Percentiles rank a stretch among this genome's conserved stretches.
phyloP scores from a whole-genome alignment of 306 rosid genomes.

The Castanea crenata region DNA sequence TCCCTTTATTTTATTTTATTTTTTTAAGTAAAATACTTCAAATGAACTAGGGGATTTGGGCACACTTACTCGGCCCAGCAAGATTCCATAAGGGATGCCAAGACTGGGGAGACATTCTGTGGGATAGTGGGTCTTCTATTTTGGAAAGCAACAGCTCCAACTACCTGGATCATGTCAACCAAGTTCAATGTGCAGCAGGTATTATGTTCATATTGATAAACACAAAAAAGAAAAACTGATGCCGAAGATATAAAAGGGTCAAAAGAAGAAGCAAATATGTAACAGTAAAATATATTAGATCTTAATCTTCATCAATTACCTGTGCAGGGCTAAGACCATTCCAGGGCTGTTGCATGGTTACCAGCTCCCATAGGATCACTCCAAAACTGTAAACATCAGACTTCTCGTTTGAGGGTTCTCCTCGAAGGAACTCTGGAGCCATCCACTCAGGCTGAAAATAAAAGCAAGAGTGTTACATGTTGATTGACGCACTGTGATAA shows the following conservation, averaged over 20 bases:
- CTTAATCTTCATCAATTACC: slow-evolving; percentile 40
- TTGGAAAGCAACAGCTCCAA: slow-evolving; percentile 98
- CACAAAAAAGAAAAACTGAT: background rate
- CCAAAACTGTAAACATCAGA: slow-evolving; percentile 97
- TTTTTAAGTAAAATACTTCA: background rate
- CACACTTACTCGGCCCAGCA: slow-evolving; percentile 95
- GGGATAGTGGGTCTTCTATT: slow-evolving; percentile 83
- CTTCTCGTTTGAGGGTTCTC: slow-evolving; percentile 94
- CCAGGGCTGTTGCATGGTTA: slow-evolving; percentile 95
- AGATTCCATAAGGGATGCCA: slow-evolving; percentile 86
- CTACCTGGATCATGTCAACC: slow-evolving; percentile 52
- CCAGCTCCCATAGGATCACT: slow-evolving; percentile 93
- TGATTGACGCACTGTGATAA: slow-evolving; percentile 36
- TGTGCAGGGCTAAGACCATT: slow-evolving; percentile 85
- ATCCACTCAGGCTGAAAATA: slow-evolving; percentile 98
- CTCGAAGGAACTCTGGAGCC: slow-evolving; percentile 99
- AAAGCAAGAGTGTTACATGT: slow-evolving; percentile 46
- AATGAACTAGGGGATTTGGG: background rate
- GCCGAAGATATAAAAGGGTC: background rate
- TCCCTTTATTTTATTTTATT: background rate
- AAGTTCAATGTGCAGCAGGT: background rate
- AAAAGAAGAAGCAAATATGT: background rate
- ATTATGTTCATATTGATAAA: background rate
- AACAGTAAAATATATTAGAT: background rate
- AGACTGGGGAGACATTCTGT: slow-evolving; percentile 57